Evolutionary conservation across 805 yeast species (phyloP).

Genomic region (Yueomyces sp.): DNA sequence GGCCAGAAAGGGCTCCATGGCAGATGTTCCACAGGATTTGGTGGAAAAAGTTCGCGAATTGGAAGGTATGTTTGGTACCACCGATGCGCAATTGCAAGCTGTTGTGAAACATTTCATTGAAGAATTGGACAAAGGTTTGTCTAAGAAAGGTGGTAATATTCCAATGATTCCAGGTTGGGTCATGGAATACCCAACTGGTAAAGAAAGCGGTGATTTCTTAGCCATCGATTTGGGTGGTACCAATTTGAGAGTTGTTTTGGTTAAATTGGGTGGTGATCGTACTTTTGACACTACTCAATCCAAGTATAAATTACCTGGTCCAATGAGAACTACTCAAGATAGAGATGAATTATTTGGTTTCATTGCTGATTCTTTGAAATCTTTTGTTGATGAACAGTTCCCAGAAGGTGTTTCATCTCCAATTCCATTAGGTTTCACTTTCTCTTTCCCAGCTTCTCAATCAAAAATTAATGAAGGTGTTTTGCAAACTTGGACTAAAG

Average conservation of each 20-base stretch:
- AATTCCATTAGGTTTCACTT: slow-evolving; percentile 85
- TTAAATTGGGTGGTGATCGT: slow-evolving; percentile 69
- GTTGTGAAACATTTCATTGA: slow-evolving; percentile 63
- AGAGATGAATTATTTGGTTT: slow-evolving; percentile 67
- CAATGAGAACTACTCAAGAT: slow-evolving; percentile 63
- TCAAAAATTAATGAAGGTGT: slow-evolving; percentile 71
- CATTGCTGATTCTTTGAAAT: slow-evolving; percentile 68
- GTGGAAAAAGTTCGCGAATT: slow-evolving; percentile 41
- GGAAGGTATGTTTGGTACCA: slow-evolving; percentile 50
- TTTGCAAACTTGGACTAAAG: slow-evolving; percentile 95
- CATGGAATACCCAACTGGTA: slow-evolving; percentile 82
- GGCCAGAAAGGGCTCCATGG: slow-evolving; percentile 55
- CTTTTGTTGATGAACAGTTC: slow-evolving; percentile 52
- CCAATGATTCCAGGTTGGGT: slow-evolving; percentile 99
- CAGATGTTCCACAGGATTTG: slow-evolving; percentile 54
- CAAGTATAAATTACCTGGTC: slow-evolving; percentile 67
- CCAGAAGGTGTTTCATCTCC: slow-evolving; percentile 52
- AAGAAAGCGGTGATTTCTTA: slow-evolving; percentile 76
- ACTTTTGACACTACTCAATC: slow-evolving; percentile 79
- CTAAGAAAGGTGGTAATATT: slow-evolving; percentile 65
- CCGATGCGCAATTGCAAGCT: slow-evolving; percentile 43
- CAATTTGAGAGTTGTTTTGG: slow-evolving; percentile 83
- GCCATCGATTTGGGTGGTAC: slow-evolving; percentile 98
- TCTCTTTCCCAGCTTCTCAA: slow-evolving; percentile 84
- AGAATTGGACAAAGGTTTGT: slow-evolving; percentile 74